phyloP scores from a whole-genome alignment of 1,284 basidiomycete genomes.

The Fomitopsis schrenkii region DNA sequence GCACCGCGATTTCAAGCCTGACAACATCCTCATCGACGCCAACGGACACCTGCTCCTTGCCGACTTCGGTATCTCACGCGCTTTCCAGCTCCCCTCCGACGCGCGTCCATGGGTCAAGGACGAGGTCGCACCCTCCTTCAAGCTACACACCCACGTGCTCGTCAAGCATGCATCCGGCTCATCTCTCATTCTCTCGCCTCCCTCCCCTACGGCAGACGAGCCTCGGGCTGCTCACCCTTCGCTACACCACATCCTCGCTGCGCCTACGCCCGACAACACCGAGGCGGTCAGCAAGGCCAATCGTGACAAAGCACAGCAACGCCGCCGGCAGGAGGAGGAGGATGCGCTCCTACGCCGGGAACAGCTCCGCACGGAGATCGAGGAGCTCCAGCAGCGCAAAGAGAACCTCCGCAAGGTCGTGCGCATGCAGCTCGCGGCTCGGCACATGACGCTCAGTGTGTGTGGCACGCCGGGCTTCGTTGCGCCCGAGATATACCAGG shows the following conservation, averaged over 20 bases:
- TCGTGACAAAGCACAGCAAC: background rate
- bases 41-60: constrained; percentile 51
- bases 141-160: background rate
- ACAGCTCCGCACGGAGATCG: background rate
- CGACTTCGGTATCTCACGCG: constrained; percentile 59
- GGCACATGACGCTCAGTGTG: background rate
- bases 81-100: background rate
- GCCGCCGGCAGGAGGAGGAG: background rate
- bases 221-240: background rate
- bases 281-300: background rate
- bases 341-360: background rate
- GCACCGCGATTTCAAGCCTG: constrained; percentile 68
- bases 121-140: background rate
- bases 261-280: background rate
- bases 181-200: background rate
- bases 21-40: constrained; percentile 51
- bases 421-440: background rate
- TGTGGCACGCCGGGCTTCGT: constrained; percentile 9
- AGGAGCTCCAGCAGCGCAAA: background rate
- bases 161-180: background rate
- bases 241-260: background rate
- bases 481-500: constrained; percentile 32
- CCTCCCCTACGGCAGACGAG: background rate
- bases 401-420: background rate
- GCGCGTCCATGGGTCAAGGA: background rate